These are phyloP conservation scores for Psilocybe mexicana DNA, from an alignment of 1,284 basidiomycete genomes.

Conservation along the genomic window DNA sequence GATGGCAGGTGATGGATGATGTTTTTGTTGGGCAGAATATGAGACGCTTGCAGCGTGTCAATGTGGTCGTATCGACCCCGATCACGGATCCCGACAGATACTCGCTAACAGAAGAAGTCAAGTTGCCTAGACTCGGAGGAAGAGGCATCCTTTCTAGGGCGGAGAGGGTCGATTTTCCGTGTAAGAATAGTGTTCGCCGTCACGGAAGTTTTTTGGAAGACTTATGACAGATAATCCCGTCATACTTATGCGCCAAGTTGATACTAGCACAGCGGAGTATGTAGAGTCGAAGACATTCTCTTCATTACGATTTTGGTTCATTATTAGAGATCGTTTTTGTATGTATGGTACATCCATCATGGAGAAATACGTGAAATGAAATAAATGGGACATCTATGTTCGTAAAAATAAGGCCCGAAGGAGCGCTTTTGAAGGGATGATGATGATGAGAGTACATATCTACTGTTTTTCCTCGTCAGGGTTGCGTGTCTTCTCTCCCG, in stretches of 20 bases:
- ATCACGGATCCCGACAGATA: background rate
- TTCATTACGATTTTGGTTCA: background rate
- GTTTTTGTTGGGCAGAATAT: background rate
- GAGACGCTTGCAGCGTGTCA: background rate
- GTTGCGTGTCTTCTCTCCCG: slow-evolving; percentile 25
- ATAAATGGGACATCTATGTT: too few species aligned
- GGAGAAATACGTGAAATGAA: background rate
- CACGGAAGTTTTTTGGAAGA: background rate
- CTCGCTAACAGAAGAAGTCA: background rate
- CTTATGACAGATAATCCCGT: background rate
- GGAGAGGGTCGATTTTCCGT: background rate
- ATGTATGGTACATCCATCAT: background rate
- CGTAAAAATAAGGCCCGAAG: too few species aligned
- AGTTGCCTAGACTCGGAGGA: background rate
- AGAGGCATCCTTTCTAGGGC: background rate
- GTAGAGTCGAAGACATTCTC: background rate
- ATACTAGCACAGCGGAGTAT: too few species aligned
- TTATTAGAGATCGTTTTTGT: background rate
- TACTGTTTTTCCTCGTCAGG: background rate
- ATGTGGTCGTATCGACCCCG: background rate
- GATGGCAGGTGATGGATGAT: background rate
- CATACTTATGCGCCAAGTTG: too few species aligned
- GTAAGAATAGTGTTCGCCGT: background rate
- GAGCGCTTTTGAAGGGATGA: background rate
- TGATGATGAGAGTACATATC: background rate